These are phyloP conservation scores for Cucumis melo DNA, from an alignment of 306 rosid genomes.

Conservation along the genomic window DNA sequence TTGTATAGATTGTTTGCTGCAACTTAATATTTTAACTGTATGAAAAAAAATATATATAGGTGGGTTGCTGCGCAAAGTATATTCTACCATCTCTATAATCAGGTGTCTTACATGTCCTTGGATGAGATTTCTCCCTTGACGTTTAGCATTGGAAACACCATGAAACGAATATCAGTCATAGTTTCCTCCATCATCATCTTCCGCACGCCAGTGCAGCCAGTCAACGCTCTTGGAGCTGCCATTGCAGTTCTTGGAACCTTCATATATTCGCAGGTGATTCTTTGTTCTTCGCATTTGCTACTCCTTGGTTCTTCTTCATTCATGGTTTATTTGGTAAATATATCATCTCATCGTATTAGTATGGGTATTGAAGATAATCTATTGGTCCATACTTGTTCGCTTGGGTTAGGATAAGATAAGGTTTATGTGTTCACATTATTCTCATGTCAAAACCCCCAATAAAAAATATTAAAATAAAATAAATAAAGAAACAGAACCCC, in stretches of 20 bases:
- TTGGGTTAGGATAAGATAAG: not conserved
- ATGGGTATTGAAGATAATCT: not conserved
- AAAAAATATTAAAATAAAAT: not conserved
- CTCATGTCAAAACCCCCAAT: not conserved
- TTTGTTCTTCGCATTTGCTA: not conserved
- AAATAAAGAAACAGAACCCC: not conserved
- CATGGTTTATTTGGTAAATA: not conserved
- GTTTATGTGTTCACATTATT: not conserved
- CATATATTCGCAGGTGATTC: slow-evolving; percentile 82
- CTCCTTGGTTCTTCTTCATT: not conserved
- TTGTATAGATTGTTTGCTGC: not conserved
- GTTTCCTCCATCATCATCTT: slow-evolving; percentile 94
- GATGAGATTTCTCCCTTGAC: slow-evolving; percentile 97
- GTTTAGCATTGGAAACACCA: slow-evolving; percentile 91
- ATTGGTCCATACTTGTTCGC: not conserved
- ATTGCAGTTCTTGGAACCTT: slow-evolving; percentile 89
- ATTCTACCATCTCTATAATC: slow-evolving; percentile 93
- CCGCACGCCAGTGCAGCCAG: slow-evolving; percentile 86
- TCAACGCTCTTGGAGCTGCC: slow-evolving; percentile 93
- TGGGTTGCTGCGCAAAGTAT: slow-evolving; percentile 95
- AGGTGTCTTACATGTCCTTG: slow-evolving; percentile 94
- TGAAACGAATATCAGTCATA: slow-evolving; percentile 94
- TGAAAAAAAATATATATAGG: slow-evolving; percentile 34
- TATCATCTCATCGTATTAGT: not conserved
- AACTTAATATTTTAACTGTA: not conserved